A percentile compares a stretch with the other conserved stretches of the same genome.
Conservation (phyloP, 169 alveolate species). For the Plasmodium sp. region DNA sequence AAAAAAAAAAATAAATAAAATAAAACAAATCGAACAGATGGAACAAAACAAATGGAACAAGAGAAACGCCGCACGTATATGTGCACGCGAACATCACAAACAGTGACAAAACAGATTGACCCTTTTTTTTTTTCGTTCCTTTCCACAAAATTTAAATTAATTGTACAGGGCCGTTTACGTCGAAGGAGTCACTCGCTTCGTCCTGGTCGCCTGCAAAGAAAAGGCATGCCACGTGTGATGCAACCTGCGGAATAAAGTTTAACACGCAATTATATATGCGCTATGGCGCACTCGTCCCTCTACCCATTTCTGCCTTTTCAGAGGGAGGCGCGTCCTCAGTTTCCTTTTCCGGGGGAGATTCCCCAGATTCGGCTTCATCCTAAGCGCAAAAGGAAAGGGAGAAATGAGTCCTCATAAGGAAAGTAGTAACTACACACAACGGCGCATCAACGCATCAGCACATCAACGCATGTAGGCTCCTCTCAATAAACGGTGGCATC, state of each 20-base stretch:
- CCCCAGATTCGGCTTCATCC: conserved; percentile 2
- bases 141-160: conserved; percentile 19
- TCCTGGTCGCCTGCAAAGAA: not conserved
- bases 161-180: conserved; percentile 55
- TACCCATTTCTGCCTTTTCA: conserved; percentile 27
- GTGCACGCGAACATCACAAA: not conserved
- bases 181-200: not conserved
- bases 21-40: too few species aligned
- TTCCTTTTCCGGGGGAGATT: not conserved
- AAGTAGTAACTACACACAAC: not conserved
- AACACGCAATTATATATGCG: not conserved
- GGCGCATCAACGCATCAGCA: not conserved
- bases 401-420: not conserved
- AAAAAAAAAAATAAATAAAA: not conserved
- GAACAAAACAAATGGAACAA: not conserved
- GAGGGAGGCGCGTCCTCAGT: not conserved
- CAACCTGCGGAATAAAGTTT: not conserved
- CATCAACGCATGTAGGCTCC: not conserved
- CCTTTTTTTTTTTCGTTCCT: not conserved
- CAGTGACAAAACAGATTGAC: not conserved
- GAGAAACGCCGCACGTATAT: not conserved
- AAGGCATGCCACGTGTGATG: not conserved
- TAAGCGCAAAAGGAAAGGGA: not conserved
- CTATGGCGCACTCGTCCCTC: not conserved
- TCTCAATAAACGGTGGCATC: not conserved